phyloP scores from a whole-genome alignment of 768 basidiomycete species.

The Omphalotus guepiniiformis region DNA sequence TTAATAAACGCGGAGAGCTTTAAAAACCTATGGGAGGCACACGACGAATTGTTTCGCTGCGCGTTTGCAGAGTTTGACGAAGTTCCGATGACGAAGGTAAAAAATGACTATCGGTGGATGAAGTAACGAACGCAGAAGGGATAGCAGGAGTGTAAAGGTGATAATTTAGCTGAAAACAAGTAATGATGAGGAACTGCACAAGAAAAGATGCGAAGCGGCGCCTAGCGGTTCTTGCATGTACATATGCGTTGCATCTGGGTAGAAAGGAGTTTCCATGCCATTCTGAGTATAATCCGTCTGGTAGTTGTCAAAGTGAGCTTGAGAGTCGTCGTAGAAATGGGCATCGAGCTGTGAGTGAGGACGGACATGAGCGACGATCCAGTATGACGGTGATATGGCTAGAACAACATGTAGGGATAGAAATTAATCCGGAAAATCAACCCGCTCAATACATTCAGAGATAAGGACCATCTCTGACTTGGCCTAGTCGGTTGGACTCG shows the following conservation, averaged over 20 bases:
- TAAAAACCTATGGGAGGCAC: constrained; percentile 32
- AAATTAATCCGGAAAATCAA: too few relatives aligned
- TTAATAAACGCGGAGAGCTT: background rate
- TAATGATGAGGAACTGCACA: constrained; percentile 7
- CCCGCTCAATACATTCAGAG: too few relatives aligned
- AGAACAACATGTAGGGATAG: too few relatives aligned
- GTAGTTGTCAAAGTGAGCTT: constrained; percentile 26
- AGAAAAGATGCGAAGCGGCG: constrained; percentile 1
- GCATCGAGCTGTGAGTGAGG: constrained; percentile 30
- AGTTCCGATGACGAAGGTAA: constrained; percentile 46
- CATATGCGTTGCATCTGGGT: constrained; percentile 34
- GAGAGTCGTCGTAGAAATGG: constrained; percentile 23
- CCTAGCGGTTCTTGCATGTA: constrained; percentile 70
- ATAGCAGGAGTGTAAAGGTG: constrained; percentile 83
- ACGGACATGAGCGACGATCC: too few relatives aligned
- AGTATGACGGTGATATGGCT: too few relatives aligned
- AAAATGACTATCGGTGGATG: constrained; percentile 58
- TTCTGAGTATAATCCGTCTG: constrained; percentile 33
- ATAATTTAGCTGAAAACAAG: constrained; percentile 71
- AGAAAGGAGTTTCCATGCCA: constrained; percentile 35
- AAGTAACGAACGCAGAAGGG: constrained; percentile 48
- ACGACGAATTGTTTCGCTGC: constrained; percentile 66
- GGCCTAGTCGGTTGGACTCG: too few relatives aligned
- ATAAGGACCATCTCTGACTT: too few relatives aligned
- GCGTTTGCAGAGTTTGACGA: constrained; percentile 40